Conservation (phyloP, 306 rosid species). For the Cucurbita ficifolia region DNA sequence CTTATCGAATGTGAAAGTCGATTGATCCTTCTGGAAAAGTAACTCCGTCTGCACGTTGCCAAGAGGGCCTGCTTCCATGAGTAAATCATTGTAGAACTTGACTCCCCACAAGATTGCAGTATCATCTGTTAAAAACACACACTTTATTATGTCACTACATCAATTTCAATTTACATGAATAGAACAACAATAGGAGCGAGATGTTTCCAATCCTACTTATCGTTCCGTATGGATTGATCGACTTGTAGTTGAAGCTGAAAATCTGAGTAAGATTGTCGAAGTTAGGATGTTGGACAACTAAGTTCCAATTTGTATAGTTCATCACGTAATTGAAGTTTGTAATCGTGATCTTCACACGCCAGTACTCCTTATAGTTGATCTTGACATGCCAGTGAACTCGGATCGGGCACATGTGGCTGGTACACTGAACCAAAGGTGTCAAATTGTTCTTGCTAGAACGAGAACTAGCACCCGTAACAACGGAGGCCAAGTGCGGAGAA, state of each 20-base stretch:
- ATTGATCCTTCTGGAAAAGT: conserved; percentile 48
- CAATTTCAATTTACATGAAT: background rate
- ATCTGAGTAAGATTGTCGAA: conserved; percentile 65
- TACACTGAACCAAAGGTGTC: conserved; percentile 60
- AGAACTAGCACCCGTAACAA: conserved; percentile 24
- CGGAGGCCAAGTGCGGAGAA: conserved; percentile 47
- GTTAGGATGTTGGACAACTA: conserved; percentile 86
- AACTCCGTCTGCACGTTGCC: conserved; percentile 90
- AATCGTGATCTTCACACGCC: conserved; percentile 78
- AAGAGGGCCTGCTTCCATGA: conserved; percentile 50
- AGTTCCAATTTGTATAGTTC: conserved; percentile 76
- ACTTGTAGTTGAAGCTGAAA: conserved; percentile 72
- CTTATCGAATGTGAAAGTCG: conserved; percentile 61
- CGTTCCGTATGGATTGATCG: conserved; percentile 47
- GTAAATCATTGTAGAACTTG: conserved; percentile 77
- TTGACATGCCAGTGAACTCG: conserved; percentile 92
- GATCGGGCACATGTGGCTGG: conserved; percentile 79
- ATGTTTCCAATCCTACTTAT: conserved; percentile 40
- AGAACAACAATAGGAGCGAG: background rate
- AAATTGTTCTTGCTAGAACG: conserved; percentile 15
- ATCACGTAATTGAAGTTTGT: conserved; percentile 69
- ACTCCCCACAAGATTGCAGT: conserved; percentile 90
- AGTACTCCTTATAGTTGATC: conserved; percentile 62
- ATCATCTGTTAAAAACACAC: conserved; percentile 49
- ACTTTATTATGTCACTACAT: background rate